Evolutionary conservation across 2,329 filamentous ascomycete genomes (phyloP).

Genomic region (Aspergillus spinulosporus): DNA sequence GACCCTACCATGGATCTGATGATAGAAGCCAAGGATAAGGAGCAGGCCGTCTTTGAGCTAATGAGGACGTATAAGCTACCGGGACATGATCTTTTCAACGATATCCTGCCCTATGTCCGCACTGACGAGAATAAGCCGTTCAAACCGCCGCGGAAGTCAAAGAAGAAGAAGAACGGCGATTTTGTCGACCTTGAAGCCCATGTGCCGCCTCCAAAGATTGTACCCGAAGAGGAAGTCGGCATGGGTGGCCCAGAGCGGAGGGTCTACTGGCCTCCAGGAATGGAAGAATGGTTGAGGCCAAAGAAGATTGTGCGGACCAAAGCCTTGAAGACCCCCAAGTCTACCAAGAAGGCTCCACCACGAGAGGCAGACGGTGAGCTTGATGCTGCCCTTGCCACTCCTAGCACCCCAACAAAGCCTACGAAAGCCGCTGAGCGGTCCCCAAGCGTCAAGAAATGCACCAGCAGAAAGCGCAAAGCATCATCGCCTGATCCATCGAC

Average conservation of each 20-base stretch:
- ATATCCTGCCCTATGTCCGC: slow-evolving; percentile 74
- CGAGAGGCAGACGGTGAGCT: slow-evolving; percentile 10
- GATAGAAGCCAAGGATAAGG: slow-evolving; percentile 98
- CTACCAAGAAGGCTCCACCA: slow-evolving; percentile 21
- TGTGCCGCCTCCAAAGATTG: slow-evolving; percentile 45
- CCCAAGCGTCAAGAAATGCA: slow-evolving; percentile 20
- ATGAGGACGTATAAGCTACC: slow-evolving; percentile 87
- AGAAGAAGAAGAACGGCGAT: slow-evolving; percentile 49
- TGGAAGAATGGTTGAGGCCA: slow-evolving; percentile 87
- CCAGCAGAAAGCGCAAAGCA: slow-evolving; percentile 36
- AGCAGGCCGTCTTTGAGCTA: slow-evolving; percentile 91
- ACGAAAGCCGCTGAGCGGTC: slow-evolving; percentile 15
- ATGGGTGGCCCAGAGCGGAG: slow-evolving; percentile 83
- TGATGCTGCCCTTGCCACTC: slow-evolving; percentile 1
- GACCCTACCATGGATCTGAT: slow-evolving; percentile 86
- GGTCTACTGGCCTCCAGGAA: slow-evolving; percentile 87
- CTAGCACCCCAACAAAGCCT: slow-evolving; percentile 22
- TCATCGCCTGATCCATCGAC: slow-evolving; percentile 24
- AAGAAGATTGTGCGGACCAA: slow-evolving; percentile 58
- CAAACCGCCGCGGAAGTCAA: slow-evolving; percentile 49
- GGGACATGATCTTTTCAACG: slow-evolving; percentile 72
- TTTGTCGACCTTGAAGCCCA: slow-evolving; percentile 45
- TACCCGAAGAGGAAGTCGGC: slow-evolving; percentile 69
- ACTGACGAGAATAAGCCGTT: slow-evolving; percentile 69
- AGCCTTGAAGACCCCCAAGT: slow-evolving; percentile 18